These are phyloP conservation scores for Gastrolobium bilobum DNA, from an alignment of 306 rosid genomes.

Conservation along the genomic window DNA sequence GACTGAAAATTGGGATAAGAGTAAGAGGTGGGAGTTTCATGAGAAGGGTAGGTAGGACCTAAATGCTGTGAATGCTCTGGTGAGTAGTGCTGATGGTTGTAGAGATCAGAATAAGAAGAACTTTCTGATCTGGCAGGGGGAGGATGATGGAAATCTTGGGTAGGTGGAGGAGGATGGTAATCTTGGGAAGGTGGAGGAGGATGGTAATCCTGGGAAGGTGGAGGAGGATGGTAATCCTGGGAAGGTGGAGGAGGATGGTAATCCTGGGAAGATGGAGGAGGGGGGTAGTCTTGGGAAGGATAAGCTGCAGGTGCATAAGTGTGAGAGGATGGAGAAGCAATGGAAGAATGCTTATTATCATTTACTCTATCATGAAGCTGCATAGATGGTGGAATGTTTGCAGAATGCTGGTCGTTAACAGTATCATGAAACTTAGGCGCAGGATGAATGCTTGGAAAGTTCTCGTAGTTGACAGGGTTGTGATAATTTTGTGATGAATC, in stretches of 20 bases:
- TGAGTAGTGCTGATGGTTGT: conserved; percentile 74
- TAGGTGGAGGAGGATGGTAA: conserved; percentile 51
- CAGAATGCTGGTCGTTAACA: conserved; percentile 52
- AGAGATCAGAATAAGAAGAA: conserved; percentile 71
- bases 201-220: conserved; percentile 59
- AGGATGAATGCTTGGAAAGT: conserved; percentile 54
- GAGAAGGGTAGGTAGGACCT: conserved; percentile 68
- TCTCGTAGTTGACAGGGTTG: conserved; percentile 56
- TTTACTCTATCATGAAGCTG: conserved; percentile 65
- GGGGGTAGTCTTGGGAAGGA: conserved; percentile 75
- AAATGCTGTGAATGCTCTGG: conserved; percentile 73
- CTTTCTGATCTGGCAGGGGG: conserved; percentile 69
- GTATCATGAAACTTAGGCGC: conserved; percentile 61
- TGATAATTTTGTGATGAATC: conserved; percentile 60
- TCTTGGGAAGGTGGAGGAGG: conserved; percentile 66
- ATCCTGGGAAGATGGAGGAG: conserved; percentile 63
- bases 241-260: conserved; percentile 70
- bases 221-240: conserved; percentile 71
- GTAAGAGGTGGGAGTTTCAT: conserved; percentile 60
- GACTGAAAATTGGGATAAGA: conserved; percentile 86
- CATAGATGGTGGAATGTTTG: conserved; percentile 58
- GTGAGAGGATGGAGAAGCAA: conserved; percentile 61
- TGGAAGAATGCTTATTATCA: conserved; percentile 59
- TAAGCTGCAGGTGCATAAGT: conserved; percentile 66
- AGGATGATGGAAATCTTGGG: conserved; percentile 69